A percentile compares a stretch with the other conserved stretches of the same genome.
Evolutionary conservation across 176 grass and related monocot species (phyloP).

Genomic region (Eleusine coracana): DNA sequence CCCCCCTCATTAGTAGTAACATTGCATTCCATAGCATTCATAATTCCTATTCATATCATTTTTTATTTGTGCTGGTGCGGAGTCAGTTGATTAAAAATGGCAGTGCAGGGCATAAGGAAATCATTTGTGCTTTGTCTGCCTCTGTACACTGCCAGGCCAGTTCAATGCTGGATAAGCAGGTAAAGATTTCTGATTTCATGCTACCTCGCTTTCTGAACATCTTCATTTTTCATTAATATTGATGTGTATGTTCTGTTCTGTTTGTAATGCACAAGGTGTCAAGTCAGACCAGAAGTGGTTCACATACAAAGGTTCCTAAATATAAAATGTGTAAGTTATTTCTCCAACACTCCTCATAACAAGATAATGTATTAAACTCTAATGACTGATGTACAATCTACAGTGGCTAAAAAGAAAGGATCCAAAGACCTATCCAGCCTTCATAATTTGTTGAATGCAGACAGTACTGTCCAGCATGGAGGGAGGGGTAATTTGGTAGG

Average conservation of each 20-base stretch:
- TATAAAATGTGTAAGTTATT: conserved; percentile 53
- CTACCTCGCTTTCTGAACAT: conserved; percentile 9
- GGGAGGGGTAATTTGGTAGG: conserved; percentile 39
- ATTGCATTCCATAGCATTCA: conserved; percentile 28
- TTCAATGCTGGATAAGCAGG: conserved; percentile 9
- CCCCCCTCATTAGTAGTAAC: background rate
- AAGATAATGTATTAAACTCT: conserved; percentile 30
- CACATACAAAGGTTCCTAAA: conserved; percentile 28
- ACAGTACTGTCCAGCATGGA: conserved; percentile 19
- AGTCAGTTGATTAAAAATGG: conserved; percentile 32
- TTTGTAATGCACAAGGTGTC: conserved; percentile 38
- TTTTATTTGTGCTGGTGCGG: conserved; percentile 8
- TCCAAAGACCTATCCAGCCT: conserved; percentile 7
- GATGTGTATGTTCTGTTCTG: conserved; percentile 22
- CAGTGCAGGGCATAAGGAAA: background rate
- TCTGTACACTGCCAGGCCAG: background rate
- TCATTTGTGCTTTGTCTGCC: conserved; percentile 46
- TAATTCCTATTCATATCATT: background rate
- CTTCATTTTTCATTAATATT: conserved; percentile 21
- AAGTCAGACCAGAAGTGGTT: conserved; percentile 9
- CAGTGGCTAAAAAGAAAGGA: conserved; percentile 44
- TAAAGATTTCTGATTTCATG: conserved; percentile 15
- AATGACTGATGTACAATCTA: conserved; percentile 25
- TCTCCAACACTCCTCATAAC: background rate
- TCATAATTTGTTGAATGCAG: background rate